phyloP scores from a whole-genome alignment of 345 rosid species.

The Eucalyptus caleyi region DNA sequence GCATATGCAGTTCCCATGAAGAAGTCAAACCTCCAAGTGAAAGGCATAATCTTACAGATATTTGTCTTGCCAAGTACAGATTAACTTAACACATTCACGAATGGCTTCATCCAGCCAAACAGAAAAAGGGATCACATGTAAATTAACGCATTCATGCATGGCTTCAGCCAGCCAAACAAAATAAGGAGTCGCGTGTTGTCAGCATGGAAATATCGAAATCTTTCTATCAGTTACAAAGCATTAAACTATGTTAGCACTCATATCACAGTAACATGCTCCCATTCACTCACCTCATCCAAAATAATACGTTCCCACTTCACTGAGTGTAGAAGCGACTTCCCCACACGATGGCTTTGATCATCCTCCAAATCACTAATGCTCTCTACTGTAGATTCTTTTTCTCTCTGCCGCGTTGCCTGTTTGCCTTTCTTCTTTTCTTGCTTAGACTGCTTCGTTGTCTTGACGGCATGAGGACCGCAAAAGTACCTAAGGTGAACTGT shows the following conservation, averaged over 20 bases:
- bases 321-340: conserved; percentile 61
- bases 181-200: neutral
- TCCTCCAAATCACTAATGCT: conserved; percentile 1
- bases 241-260: neutral
- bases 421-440: conserved; percentile 53
- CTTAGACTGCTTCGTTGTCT: conserved; percentile 75
- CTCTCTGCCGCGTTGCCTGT: neutral
- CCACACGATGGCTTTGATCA: conserved; percentile 10
- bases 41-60: neutral
- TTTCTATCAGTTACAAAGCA: neutral
- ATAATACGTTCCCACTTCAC: conserved; percentile 80
- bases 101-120: neutral
- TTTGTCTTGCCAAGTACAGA: neutral
- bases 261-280: neutral
- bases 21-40: neutral
- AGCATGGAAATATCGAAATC: neutral
- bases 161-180: neutral
- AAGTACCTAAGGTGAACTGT: conserved; percentile 41
- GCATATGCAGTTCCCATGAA: neutral
- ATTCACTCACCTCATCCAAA: conserved; percentile 72
- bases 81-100: neutral
- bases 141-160: neutral
- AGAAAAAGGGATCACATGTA: neutral
- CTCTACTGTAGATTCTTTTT: neutral
- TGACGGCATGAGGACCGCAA: conserved; percentile 74